A percentile compares a stretch with the other conserved stretches of the same genome.
phyloP scores from a whole-genome alignment of 768 basidiomycete genomes.

The Kwoniella heveanensis region DNA sequence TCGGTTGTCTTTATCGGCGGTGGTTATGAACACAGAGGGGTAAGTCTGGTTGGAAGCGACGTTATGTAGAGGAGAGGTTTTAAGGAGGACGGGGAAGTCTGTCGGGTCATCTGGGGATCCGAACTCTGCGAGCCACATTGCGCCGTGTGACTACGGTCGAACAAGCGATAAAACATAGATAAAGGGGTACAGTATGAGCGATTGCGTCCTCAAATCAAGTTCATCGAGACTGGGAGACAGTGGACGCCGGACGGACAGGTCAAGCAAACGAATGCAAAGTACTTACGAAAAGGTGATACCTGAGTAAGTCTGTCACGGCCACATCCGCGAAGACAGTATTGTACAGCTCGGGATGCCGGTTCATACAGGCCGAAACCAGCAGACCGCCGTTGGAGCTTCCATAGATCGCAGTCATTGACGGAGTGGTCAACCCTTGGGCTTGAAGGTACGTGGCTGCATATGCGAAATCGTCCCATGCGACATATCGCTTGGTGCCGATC shows the following conservation, averaged over 20 bases:
- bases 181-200: too few relatives aligned
- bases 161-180: too few relatives aligned
- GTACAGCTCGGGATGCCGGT: conserved; percentile 18
- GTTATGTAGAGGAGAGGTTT: conserved; percentile 18
- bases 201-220: too few relatives aligned
- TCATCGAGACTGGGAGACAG: too few relatives aligned
- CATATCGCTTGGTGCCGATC: conserved; percentile 11
- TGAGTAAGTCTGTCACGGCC: conserved; percentile 7
- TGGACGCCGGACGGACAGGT: too few relatives aligned
- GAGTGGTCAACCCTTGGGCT: conserved; percentile 14
- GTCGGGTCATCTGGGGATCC: conserved; percentile 21
- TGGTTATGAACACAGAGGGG: conserved; percentile 20
- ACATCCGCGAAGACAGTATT: conserved; percentile 20
- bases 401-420: conserved; percentile 16
- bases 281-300: conserved; percentile 25
- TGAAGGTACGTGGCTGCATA: conserved; percentile 23
- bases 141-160: conserved; percentile 12
- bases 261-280: too few relatives aligned
- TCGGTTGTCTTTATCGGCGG: conserved; percentile 20
- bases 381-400: conserved; percentile 27
- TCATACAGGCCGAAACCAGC: conserved; percentile 18
- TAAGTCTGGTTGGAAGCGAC: conserved; percentile 9
- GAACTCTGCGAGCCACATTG: conserved; percentile 23
- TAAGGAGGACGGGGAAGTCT: conserved; percentile 10
- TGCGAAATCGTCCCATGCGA: conserved; percentile 25